Base-by-base conservation (phyloP, 192 early-diverging fungal species). In the Coemansia sp. region DNA sequence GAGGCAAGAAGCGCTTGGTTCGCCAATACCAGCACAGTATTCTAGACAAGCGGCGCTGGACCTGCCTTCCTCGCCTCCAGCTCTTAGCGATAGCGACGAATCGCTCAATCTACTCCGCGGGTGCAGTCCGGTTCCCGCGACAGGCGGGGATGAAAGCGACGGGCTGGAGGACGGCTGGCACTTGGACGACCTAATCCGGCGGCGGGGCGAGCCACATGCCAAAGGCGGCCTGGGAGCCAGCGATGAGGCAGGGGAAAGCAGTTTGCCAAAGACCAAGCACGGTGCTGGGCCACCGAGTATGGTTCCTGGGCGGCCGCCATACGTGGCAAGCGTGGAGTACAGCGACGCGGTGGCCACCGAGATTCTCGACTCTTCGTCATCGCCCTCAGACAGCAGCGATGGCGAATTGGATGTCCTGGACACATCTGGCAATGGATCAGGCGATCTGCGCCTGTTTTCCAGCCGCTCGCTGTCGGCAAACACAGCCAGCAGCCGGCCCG, bases 51-150 rank as follows among this genome's bases (percentile, higher is more conserved):
- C 39, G 1, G 71, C 65, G 5, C 11, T 75, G n/a, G 53, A 60
- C 6, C 6, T 75, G 54, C 71, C 71, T 2, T 75, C 71, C 5
- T 75, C 71, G 15, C 70, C 70, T 10, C 65, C 60, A 17, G 15
- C 36, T 10, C 17, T 19, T 18, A 27, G 21, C 25, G 45, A 11
- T 18, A 19, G 21, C 32, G 43, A 57, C 26, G 45, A 46, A 26
- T n/a, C 22, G 5, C 29, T 46, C 29, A 26, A 48, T 43, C 13
- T 46, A 10, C 18, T 47, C 37, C 43, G 23, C 41, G 11, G 29
- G 10, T 5, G 17, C 30, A 39, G 40, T 4, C 17, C 40, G 18
- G 3, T 31, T 19, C 23, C 42, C 33, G 29, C n/a, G 18, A 33
- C 26, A 8, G 29, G 18, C 18, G 43, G 23, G 8, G 42, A 38